Base-by-base conservation (phyloP, 2,329 filamentous ascomycete species). In the Cercospora citrullina region DNA sequence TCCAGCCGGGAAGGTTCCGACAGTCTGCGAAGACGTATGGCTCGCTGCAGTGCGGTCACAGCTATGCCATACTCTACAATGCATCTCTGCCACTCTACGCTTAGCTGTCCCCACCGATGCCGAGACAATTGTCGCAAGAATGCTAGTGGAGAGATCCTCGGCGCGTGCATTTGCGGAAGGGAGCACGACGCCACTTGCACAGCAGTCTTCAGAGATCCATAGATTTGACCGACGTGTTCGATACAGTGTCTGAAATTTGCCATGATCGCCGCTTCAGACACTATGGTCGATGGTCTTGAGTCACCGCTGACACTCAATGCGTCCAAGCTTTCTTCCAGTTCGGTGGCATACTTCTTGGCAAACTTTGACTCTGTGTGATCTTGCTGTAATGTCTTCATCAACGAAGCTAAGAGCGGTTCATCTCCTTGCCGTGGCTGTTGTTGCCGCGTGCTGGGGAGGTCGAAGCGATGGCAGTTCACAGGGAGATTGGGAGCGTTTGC, bases 21-120 rank as follows among this genome's bases (percentile, higher is more conserved):
- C 2, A 68, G 36, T 14, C 79, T 1, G 74, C 72, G 70, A 3
- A 88, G 76, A 0, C 86, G 79, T 4, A 81, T 63, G 0, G 83
- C 74, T 0, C 81, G 79, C 72, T 88, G 86, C 0, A 84, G 66
- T 0, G 73, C 73, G 0, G 84, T 84, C 6, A 87, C 73, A 0
- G 79, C 72, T 0, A 84, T 5, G 0, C 81, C 87, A 16, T 84
- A 83, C 0, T 73, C 42, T 0, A 87, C 73, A 1, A 89, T 60
- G n/a, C 53, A 59, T 16, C 10, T 12, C 31, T 60, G 42, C 65
- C 65, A 67, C 10, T 28, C 62, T 10, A 6, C 16, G 10, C 62
- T 67, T 7, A 67, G 30, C 30, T 51, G 57, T n/a, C 10, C 1
- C 65, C 65, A 67, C n/a, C 42, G 65, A 42, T 58, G 14, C n/a